Conservation (phyloP, 148 eudicot species). For the Rhododendron griersonianum region DNA sequence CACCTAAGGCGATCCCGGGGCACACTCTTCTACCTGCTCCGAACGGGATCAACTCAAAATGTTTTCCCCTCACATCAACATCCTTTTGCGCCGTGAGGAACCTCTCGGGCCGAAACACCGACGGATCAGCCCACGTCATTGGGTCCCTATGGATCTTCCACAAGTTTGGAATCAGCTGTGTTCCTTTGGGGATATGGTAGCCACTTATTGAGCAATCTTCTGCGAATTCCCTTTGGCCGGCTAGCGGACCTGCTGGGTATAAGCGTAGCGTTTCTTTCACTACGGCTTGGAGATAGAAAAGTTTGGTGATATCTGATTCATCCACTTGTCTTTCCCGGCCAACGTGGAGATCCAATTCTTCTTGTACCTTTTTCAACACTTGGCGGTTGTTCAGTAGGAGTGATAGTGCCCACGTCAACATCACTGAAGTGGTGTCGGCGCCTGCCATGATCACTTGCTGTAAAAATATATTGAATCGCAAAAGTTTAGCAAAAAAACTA, state of each 20-base stretch:
- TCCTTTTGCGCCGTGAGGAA: constrained; percentile 26
- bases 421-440: neutral
- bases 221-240: constrained; percentile 13
- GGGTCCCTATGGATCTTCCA: constrained; percentile 21
- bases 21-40: constrained; percentile 29
- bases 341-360: neutral
- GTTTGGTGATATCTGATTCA: constrained; percentile 22
- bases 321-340: constrained; percentile 12
- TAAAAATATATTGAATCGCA: neutral
- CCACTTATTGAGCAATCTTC: constrained; percentile 23
- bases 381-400: neutral
- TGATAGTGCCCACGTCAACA: constrained; percentile 24
- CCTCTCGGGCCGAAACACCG: constrained; percentile 31
- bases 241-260: constrained; percentile 23
- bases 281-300: constrained; percentile 34
- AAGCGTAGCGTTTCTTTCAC: constrained; percentile 30
- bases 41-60: constrained; percentile 31
- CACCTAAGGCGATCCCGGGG: constrained; percentile 17
- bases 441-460: no score
- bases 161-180: constrained; percentile 22
- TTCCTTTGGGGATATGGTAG: constrained; percentile 30
- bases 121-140: constrained; percentile 15
- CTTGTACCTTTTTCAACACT: neutral
- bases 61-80: constrained; percentile 19
- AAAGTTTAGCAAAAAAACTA: no score